A percentile compares a stretch with the other conserved stretches of the same genome.
Evolutionary conservation across 345 rosid species (phyloP).

Genomic region (Eucalyptus cloeziana): DNA sequence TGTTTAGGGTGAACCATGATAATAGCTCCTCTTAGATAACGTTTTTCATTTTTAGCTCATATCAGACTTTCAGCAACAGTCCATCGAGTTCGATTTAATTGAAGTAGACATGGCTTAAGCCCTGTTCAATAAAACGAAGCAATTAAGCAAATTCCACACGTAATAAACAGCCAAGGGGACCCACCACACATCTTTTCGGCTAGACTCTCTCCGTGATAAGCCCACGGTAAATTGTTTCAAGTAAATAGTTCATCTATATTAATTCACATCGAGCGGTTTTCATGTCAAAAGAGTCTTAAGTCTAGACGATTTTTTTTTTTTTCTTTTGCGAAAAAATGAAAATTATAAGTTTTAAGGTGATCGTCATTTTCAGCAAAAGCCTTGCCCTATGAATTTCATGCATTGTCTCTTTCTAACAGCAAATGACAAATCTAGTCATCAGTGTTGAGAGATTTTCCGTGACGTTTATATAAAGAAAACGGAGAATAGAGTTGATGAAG

Average conservation of each 20-base stretch:
- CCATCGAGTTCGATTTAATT: neutral
- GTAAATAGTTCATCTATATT: neutral
- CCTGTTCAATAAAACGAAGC: neutral
- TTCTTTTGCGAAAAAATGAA: neutral
- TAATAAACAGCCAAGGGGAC: neutral
- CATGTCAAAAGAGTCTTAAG: neutral
- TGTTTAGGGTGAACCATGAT: neutral
- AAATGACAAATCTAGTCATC: neutral
- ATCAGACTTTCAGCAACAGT: neutral
- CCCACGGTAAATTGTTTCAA: neutral
- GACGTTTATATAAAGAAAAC: neutral
- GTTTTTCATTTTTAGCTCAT: neutral
- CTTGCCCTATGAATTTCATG: neutral
- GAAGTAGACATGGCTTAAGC: neutral
- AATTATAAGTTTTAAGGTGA: neutral
- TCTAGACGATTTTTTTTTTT: neutral
- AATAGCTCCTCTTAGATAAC: neutral
- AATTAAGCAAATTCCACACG: neutral
- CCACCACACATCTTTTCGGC: neutral
- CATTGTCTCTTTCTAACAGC: neutral
- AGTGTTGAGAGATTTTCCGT: neutral
- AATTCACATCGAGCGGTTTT: neutral
- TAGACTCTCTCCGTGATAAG: neutral
- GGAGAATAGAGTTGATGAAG: neutral
- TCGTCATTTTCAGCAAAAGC: neutral